These are phyloP conservation scores for Apiotrichum sp. DNA, from an alignment of 1,284 basidiomycete species.

Conservation along the genomic window DNA sequence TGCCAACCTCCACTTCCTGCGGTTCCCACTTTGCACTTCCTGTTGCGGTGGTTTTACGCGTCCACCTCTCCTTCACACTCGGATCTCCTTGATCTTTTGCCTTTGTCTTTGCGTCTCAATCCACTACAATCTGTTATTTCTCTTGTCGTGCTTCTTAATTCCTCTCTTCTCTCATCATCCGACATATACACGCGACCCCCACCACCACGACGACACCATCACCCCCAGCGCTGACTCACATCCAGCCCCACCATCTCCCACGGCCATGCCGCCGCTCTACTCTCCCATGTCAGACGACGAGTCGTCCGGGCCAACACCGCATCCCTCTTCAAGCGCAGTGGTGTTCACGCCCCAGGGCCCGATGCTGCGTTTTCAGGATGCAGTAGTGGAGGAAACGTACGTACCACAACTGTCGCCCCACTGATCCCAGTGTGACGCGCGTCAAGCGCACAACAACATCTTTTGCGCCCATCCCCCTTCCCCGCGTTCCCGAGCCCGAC, in stretches of 20 bases:
- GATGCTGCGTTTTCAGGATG: constrained; percentile 38
- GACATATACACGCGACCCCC: too few relatives aligned
- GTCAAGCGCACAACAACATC: constrained; percentile 42
- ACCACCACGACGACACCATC: background rate
- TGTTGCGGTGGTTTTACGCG: too few relatives aligned
- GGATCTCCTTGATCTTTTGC: too few relatives aligned
- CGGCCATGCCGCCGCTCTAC: background rate
- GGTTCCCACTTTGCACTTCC: too few relatives aligned
- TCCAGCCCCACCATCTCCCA: background rate
- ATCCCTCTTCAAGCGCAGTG: background rate
- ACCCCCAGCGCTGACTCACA: background rate
- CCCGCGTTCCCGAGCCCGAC: constrained; percentile 35
- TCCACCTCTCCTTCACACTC: too few relatives aligned
- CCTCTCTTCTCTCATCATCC: too few relatives aligned
- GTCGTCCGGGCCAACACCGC: background rate
- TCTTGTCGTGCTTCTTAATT: too few relatives aligned
- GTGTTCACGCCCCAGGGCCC: constrained; percentile 20
- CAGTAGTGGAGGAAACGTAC: constrained; percentile 44
- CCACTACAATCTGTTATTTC: too few relatives aligned
- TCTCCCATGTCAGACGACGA: background rate
- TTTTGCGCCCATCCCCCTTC: constrained; percentile 40
- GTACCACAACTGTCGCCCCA: constrained; percentile 4
- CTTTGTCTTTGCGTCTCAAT: too few relatives aligned
- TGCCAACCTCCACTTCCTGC: too few relatives aligned
- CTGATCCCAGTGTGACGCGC: constrained; percentile 32